These are phyloP conservation scores for Dictyostelium capitatum DNA, from an alignment of 78 protist species.

Conservation along the genomic window DNA sequence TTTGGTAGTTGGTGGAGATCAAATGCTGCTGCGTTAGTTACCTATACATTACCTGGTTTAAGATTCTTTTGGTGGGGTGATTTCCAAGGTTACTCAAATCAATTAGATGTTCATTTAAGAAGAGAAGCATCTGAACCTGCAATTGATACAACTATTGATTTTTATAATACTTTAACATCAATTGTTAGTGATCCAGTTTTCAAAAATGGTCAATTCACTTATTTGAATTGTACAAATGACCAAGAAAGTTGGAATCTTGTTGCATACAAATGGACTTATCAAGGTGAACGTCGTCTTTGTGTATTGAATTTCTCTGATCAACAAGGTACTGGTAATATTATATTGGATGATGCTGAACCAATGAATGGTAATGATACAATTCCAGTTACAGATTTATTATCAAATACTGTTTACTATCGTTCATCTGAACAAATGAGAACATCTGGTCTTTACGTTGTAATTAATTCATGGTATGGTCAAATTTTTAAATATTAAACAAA, in stretches of 20 bases:
- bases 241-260: slow-evolving; percentile 57
- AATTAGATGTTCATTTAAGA: slow-evolving; percentile 90
- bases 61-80: slow-evolving; percentile 85
- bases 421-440: slow-evolving; percentile 74
- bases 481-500: slow-evolving; percentile 80
- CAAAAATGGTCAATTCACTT: slow-evolving; percentile 78
- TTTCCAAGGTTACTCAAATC: slow-evolving; percentile 83
- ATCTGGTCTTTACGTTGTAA: slow-evolving; percentile 83
- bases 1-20: slow-evolving; percentile 88
- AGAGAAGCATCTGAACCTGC: slow-evolving; percentile 82
- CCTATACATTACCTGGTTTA: slow-evolving; percentile 91
- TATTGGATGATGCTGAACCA: slow-evolving; percentile 75
- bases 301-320: slow-evolving; percentile 85
- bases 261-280: slow-evolving; percentile 86
- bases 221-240: slow-evolving; percentile 13
- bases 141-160: slow-evolving; percentile 10
- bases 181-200: slow-evolving; percentile 86
- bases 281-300: slow-evolving; percentile 82
- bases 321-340: slow-evolving; percentile 68
- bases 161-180: slow-evolving; percentile 80
- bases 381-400: slow-evolving; percentile 82
- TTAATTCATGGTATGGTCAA: slow-evolving; percentile 89
- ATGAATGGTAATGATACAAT: slow-evolving; percentile 84
- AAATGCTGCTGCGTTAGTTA: slow-evolving; percentile 90
- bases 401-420: slow-evolving; percentile 68